phyloP scores from a whole-genome alignment of 495 filamentous ascomycete genomes.

The Coniosporium apollinis region DNA sequence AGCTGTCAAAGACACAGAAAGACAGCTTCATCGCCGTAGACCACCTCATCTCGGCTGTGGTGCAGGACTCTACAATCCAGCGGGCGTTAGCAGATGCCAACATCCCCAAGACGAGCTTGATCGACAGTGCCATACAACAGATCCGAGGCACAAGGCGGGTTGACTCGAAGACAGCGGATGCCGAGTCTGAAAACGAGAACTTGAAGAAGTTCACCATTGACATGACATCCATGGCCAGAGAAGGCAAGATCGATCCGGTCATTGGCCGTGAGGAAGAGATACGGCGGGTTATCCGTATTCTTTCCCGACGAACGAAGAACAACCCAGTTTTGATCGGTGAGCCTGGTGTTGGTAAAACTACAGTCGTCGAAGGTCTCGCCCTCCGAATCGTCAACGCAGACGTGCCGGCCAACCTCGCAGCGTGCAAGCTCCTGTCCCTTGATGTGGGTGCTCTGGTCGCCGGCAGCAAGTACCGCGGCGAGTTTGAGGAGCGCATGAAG shows the following conservation, averaged over 20 bases:
- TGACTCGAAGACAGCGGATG: constrained; percentile 86
- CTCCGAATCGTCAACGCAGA: constrained; percentile 89
- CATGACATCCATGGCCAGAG: constrained; percentile 83
- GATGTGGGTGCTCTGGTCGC: constrained; percentile 92
- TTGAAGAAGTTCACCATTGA: constrained; percentile 96
- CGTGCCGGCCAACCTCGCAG: constrained; percentile 86
- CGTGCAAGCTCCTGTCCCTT: constrained; percentile 81
- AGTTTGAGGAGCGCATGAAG: constrained; percentile 99
- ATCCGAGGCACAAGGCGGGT: constrained; percentile 85
- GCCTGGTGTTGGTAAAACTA: constrained; percentile 96
- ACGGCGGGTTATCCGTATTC: constrained; percentile 78
- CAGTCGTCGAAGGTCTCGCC: constrained; percentile 92
- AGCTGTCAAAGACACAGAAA: constrained; percentile 91
- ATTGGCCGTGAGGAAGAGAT: constrained; percentile 97
- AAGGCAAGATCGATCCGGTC: constrained; percentile 95
- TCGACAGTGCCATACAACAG: constrained; percentile 72
- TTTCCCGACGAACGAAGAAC: constrained; percentile 92
- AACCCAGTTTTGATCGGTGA: constrained; percentile 94
- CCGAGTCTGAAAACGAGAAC: constrained; percentile 79
- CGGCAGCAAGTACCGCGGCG: constrained; percentile 92
- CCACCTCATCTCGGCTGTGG: constrained; percentile 71
- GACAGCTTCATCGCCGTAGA: constrained; percentile 88
- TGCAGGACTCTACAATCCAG: constrained; percentile 62
- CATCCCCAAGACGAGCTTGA: constrained; percentile 75
- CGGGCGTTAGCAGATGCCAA: constrained; percentile 66